These are phyloP conservation scores for Syzygium aromaticum DNA, from an alignment of 345 rosid genomes.

Conservation along the genomic window DNA sequence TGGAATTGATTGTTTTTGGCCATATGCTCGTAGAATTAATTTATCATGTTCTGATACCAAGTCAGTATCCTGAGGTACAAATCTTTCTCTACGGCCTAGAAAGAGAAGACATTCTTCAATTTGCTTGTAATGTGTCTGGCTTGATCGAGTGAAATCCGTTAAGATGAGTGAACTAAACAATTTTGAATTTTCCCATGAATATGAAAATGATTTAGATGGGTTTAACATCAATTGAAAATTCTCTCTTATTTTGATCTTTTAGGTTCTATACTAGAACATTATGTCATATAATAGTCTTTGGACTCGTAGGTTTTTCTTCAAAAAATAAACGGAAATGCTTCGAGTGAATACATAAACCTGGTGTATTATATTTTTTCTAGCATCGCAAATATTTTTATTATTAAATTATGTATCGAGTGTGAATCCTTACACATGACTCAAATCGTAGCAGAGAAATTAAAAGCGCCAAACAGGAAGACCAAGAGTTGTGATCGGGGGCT, in stretches of 20 bases:
- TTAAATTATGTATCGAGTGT: too few relatives aligned
- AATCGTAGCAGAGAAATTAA: too few relatives aligned
- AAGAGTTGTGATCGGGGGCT: too few relatives aligned
- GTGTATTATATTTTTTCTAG: not conserved
- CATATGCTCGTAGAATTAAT: not conserved
- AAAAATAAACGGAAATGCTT: not conserved
- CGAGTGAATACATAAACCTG: not conserved
- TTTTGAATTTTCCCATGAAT: not conserved
- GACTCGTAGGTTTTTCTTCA: not conserved
- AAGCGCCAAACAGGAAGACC: too few relatives aligned
- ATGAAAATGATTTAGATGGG: not conserved
- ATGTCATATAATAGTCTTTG: not conserved
- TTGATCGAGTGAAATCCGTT: not conserved
- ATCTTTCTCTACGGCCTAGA: not conserved
- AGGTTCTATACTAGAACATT: not conserved
- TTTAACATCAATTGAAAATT: not conserved
- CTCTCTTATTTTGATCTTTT: not conserved
- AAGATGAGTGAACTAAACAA: not conserved
- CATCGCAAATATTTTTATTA: not conserved
- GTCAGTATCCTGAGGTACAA: not conserved
- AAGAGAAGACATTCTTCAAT: not conserved
- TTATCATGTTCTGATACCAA: not conserved
- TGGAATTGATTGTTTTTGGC: not conserved
- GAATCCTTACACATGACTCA: too few relatives aligned
- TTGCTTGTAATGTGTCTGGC: not conserved